A percentile compares a stretch with the other conserved stretches of the same genome.
These are phyloP conservation scores for Lenzites betulinus DNA, from an alignment of 768 basidiomycete genomes.

Conservation along the genomic window DNA sequence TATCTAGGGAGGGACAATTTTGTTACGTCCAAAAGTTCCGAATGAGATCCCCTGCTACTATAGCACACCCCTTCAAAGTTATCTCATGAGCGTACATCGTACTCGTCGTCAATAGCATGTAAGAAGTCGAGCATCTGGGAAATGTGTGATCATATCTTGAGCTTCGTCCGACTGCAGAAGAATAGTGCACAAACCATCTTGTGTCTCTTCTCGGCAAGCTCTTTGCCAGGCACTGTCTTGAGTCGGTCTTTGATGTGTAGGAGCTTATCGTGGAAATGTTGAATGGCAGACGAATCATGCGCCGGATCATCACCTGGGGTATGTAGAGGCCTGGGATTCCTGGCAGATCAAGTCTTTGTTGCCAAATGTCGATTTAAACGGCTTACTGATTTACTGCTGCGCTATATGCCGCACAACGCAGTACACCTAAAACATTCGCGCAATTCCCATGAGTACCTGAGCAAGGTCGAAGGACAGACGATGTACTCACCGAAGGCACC, in stretches of 20 bases:
- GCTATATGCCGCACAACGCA: conserved; percentile 51
- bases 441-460: no score
- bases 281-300: conserved; percentile 56
- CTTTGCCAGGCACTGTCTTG: conserved; percentile 74
- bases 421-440: conserved; percentile 35
- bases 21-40: no score
- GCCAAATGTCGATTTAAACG: conserved; percentile 3
- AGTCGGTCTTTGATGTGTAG: conserved; percentile 70
- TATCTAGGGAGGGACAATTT: no score
- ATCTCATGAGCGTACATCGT: conserved; percentile 23
- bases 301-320: conserved; percentile 49
- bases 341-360: neutral
- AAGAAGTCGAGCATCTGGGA: conserved; percentile 67
- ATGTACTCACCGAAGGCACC: conserved; percentile 47
- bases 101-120: conserved; percentile 57
- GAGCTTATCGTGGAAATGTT: conserved; percentile 88
- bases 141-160: neutral
- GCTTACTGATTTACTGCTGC: conserved; percentile 38
- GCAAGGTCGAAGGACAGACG: no score
- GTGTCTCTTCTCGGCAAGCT: conserved; percentile 72
- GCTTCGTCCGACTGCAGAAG: neutral
- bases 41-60: no score
- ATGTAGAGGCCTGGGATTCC: conserved; percentile 41
- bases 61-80: no score
- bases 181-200: conserved; percentile 42